Conservation (phyloP, 768 basidiomycete species). For the Termitomyces sp. region DNA sequence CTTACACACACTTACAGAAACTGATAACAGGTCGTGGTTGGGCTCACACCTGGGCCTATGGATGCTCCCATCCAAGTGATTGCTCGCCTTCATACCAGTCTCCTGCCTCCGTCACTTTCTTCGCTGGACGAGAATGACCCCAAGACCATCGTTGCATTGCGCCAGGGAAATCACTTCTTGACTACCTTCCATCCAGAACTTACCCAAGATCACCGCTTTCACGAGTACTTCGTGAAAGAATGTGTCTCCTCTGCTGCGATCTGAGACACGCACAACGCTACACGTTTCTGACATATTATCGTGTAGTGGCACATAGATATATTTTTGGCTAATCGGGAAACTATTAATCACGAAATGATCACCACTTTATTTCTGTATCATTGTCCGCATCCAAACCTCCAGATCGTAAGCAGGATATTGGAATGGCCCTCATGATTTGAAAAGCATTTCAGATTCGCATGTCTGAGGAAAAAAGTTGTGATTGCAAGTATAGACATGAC, state of each 20-base stretch:
- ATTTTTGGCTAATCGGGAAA: background rate
- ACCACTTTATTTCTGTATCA: background rate
- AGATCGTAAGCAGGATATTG: background rate
- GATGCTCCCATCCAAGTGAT: conserved; percentile 64
- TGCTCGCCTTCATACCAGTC: conserved; percentile 28
- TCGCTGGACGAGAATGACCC: conserved; percentile 47
- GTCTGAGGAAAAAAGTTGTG: background rate
- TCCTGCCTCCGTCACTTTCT: conserved; percentile 31
- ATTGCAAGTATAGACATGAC: conserved; percentile 1
- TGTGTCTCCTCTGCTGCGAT: conserved; percentile 46
- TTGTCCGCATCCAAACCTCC: background rate
- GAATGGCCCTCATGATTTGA: background rate
- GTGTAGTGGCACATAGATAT: background rate
- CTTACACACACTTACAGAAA: conserved; percentile 1
- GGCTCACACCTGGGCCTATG: conserved; percentile 37
- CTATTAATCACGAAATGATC: background rate
- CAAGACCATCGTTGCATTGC: conserved; percentile 73
- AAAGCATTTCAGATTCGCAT: background rate
- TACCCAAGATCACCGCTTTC: conserved; percentile 81
- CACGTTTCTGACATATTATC: background rate
- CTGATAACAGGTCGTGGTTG: conserved; percentile 53
- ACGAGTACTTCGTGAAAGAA: conserved; percentile 82
- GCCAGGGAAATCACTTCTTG: conserved; percentile 78
- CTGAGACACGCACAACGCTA: background rate
- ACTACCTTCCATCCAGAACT: conserved; percentile 96